These are phyloP conservation scores for Stevia rebaudiana DNA, from an alignment of 140 eudicot species.

Conservation along the genomic window DNA sequence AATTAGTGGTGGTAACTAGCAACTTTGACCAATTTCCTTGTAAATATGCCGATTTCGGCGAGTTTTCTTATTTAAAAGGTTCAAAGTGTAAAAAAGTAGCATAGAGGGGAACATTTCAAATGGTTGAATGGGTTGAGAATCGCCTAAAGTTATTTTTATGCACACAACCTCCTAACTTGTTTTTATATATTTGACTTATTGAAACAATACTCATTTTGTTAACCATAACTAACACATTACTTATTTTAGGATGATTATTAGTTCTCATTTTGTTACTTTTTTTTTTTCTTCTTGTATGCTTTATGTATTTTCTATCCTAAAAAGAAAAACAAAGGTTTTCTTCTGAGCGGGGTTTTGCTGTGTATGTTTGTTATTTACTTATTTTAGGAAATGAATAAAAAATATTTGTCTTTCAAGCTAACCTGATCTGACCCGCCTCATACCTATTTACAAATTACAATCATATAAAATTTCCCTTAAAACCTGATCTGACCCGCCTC, in stretches of 20 bases:
- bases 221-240: neutral
- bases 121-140: neutral
- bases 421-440: neutral
- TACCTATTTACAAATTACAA: neutral
- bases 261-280: no score
- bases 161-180: neutral
- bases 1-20: neutral
- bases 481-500: no score
- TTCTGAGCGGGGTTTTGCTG: no score
- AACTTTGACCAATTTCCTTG: neutral
- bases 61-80: neutral
- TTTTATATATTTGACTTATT: neutral
- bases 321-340: no score
- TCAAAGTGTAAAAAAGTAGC: neutral
- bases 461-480: neutral
- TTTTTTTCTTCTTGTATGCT: no score
- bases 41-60: neutral
- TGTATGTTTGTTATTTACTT: neutral
- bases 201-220: neutral
- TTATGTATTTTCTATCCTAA: no score
- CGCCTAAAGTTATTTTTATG: neutral
- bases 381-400: neutral
- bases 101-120: neutral
- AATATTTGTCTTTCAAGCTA: neutral
- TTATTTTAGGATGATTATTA: neutral